Evolutionary conservation across 2,329 filamentous ascomycete genomes (phyloP).

Genomic region (Metarhizium sp.): DNA sequence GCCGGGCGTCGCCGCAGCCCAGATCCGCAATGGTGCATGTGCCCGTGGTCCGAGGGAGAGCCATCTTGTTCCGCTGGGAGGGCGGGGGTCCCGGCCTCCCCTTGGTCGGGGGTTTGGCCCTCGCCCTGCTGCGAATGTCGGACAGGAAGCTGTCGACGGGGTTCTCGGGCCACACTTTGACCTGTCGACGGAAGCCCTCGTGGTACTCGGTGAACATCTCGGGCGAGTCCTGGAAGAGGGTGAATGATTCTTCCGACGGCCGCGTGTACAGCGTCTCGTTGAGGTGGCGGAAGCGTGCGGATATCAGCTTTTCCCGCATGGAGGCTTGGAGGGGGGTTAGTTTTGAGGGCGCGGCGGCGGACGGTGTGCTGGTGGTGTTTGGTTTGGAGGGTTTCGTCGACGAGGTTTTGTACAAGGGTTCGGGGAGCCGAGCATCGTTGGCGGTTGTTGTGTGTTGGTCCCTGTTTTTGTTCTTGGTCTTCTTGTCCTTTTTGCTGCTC

Average conservation of each 20-base stretch:
- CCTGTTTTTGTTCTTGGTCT: slow-evolving; percentile 12
- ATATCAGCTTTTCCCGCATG: slow-evolving; percentile 92
- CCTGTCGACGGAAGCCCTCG: slow-evolving; percentile 89
- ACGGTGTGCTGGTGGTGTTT: background rate
- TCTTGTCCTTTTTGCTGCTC: slow-evolving; percentile 28
- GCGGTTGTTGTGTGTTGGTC: slow-evolving; percentile 3
- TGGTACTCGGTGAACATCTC: slow-evolving; percentile 97
- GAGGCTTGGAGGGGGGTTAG: slow-evolving; percentile 87
- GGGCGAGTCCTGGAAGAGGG: slow-evolving; percentile 73
- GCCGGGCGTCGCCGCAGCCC: slow-evolving; percentile 83
- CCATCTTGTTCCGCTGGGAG: slow-evolving; percentile 22
- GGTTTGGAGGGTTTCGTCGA: slow-evolving; percentile 6
- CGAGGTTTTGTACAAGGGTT: slow-evolving; percentile 11
- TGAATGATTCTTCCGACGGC: slow-evolving; percentile 73
- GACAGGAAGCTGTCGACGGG: slow-evolving; percentile 81
- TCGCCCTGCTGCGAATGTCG: slow-evolving; percentile 60
- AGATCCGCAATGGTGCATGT: slow-evolving; percentile 78
- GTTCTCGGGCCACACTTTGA: slow-evolving; percentile 93
- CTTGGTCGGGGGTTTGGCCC: slow-evolving; percentile 28
- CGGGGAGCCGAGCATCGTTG: slow-evolving; percentile 4
- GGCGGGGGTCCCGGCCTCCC: slow-evolving; percentile 19
- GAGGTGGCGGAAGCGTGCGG: slow-evolving; percentile 91
- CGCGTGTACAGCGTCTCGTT: slow-evolving; percentile 96
- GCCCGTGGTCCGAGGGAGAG: slow-evolving; percentile 64
- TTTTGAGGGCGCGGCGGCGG: slow-evolving; percentile 33